phyloP scores from a whole-genome alignment of 768 basidiomycete genomes.

The Rhodotorula taiwanensis region DNA sequence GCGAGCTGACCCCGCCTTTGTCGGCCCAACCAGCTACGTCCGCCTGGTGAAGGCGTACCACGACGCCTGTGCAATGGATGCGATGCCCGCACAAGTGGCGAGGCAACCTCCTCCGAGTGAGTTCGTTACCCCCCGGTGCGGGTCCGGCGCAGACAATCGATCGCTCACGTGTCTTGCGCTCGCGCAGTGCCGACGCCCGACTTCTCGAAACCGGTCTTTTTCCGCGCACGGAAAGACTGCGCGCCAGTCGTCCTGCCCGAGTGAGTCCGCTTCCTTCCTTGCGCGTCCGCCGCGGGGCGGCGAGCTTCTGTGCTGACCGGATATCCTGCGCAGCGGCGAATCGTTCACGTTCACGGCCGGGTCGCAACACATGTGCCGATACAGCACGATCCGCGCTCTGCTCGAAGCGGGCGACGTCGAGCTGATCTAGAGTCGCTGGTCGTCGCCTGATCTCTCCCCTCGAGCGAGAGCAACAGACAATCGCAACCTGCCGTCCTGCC shows the following conservation, averaged over 20 bases:
- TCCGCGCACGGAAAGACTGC: slow-evolving; percentile 27
- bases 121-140: not conserved
- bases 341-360: slow-evolving; percentile 16
- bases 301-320: no score
- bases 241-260: slow-evolving; percentile 28
- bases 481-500: no score
- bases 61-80: slow-evolving; percentile 30
- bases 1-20: not conserved
- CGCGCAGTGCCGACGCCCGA: slow-evolving; percentile 19
- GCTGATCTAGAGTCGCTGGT: slow-evolving; percentile 24
- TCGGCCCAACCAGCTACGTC: slow-evolving; percentile 10
- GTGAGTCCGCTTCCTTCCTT: slow-evolving; percentile 3
- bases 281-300: no score
- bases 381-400: slow-evolving; percentile 26
- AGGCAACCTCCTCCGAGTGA: slow-evolving; percentile 20
- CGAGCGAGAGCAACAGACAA: no score
- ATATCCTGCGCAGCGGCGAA: slow-evolving; percentile 32
- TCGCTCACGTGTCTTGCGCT: not conserved
- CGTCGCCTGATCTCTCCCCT: no score
- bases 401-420: slow-evolving; percentile 24
- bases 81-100: slow-evolving; percentile 21
- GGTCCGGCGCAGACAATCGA: not conserved
- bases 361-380: slow-evolving; percentile 35
- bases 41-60: slow-evolving; percentile 33
- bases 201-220: slow-evolving; percentile 30